These are phyloP conservation scores for Penicillium sp. DNA, from an alignment of 2,329 filamentous ascomycete species.

Conservation along the genomic window DNA sequence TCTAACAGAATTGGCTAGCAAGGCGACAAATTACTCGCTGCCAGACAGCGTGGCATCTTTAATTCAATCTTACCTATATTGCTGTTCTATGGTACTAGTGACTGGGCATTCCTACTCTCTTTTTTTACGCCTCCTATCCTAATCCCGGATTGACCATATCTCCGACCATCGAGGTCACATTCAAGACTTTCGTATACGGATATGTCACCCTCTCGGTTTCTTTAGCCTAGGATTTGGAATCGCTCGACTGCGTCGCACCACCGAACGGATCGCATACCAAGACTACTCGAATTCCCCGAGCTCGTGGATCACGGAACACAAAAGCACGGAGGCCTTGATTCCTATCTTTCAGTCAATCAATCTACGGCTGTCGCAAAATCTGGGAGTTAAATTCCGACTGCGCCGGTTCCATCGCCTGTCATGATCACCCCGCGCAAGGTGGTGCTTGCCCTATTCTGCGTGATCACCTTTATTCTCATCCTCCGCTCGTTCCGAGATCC, in stretches of 20 bases:
- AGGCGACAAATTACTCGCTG: constrained; percentile 3
- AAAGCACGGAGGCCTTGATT: constrained; percentile 6
- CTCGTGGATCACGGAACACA: constrained; percentile 6
- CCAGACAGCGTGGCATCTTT: constrained; percentile 7
- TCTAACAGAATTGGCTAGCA: constrained; percentile 5
- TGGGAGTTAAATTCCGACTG: constrained; percentile 2
- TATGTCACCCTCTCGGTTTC: constrained; percentile 17
- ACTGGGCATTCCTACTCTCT: neutral
- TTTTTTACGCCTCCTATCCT: constrained; percentile 15
- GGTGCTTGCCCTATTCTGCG: constrained; percentile 65
- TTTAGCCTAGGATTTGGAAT: constrained; percentile 9
- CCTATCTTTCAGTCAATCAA: neutral
- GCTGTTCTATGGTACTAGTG: neutral
- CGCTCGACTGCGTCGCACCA: constrained; percentile 1
- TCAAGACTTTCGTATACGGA: constrained; percentile 9
- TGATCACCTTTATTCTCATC: constrained; percentile 68
- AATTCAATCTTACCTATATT: neutral
- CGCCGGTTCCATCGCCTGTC: constrained; percentile 11
- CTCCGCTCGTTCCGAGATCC: constrained; percentile 60
- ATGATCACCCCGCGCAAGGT: constrained; percentile 82
- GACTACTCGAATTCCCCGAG: constrained; percentile 4
- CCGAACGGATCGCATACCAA: neutral
- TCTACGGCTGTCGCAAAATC: constrained; percentile 9
- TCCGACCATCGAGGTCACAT: constrained; percentile 19
- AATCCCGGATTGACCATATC: constrained; percentile 14